Percentiles rank a stretch among this genome's conserved stretches.
Evolutionary conservation across 345 rosid genomes (phyloP).

Genomic region (Combretum micranthum): DNA sequence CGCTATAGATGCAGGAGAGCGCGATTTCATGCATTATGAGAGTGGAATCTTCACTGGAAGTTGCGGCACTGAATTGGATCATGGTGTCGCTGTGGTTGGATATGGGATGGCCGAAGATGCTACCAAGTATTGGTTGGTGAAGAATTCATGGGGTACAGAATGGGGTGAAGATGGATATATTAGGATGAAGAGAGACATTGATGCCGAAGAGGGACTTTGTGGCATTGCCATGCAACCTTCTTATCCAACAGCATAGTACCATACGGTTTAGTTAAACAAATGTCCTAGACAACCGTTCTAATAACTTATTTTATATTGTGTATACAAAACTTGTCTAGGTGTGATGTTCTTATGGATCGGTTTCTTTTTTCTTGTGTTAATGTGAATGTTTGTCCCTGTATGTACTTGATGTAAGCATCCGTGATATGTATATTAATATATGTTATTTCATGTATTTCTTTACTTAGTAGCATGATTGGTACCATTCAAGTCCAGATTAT

Average conservation of each 20-base stretch:
- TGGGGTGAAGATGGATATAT: conserved; percentile 54
- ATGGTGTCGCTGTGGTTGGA: conserved; percentile 41
- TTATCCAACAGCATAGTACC: not conserved
- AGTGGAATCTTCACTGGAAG: conserved; percentile 29
- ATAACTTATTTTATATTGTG: no score
- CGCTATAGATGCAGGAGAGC: conserved; percentile 14
- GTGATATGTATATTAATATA: no score
- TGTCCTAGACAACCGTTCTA: no score
- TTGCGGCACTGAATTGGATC: conserved; percentile 26
- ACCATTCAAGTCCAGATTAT: no score
- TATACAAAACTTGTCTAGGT: no score
- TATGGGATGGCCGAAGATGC: conserved; percentile 30
- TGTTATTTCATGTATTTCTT: no score
- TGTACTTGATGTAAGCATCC: no score
- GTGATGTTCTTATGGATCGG: no score
- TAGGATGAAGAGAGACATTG: conserved; percentile 32
- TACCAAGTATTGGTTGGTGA: conserved; percentile 40
- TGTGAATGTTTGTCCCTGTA: no score
- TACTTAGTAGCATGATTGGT: no score
- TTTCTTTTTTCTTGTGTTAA: no score
- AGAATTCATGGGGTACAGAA: conserved; percentile 47
- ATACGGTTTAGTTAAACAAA: no score
- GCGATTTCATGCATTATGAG: conserved; percentile 20
- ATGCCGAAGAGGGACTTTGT: conserved; percentile 37
- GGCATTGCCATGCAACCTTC: conserved; percentile 12